Percentiles rank a stretch among this genome's conserved stretches.
Evolutionary conservation across 345 rosid species (phyloP).

Genomic region (Aethionema arabicum): DNA sequence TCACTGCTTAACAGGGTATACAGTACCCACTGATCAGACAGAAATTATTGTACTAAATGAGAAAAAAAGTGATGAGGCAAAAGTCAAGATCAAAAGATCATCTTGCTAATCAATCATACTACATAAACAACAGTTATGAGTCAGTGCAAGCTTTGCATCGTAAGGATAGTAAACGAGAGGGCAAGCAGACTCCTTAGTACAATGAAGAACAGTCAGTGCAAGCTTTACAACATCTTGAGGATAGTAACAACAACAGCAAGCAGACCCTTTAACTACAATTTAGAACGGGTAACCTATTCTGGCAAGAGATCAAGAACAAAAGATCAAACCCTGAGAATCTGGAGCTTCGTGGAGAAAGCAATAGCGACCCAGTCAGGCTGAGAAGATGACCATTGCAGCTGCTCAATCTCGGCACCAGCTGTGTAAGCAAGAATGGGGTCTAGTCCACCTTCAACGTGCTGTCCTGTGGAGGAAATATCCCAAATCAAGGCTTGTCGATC

Average conservation of each 20-base stretch:
- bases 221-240: conserved; percentile 34
- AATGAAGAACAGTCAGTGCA: conserved; percentile 17
- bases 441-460: conserved; percentile 92
- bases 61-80: neutral
- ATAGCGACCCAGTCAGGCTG: conserved; percentile 99
- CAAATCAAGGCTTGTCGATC: conserved; percentile 96
- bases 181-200: conserved; percentile 24
- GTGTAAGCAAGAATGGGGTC: conserved; percentile 95
- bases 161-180: conserved; percentile 7
- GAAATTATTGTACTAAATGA: neutral
- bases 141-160: conserved; percentile 20
- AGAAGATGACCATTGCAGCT: conserved; percentile 94
- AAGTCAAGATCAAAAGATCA: conserved; percentile 13
- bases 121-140: neutral
- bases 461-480: conserved; percentile 94
- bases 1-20: neutral
- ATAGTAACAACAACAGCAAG: conserved; percentile 24
- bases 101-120: conserved; percentile 19
- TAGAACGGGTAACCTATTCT: conserved; percentile 12
- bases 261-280: conserved; percentile 7
- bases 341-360: conserved; percentile 89
- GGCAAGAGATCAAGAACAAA: neutral
- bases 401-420: conserved; percentile 96
- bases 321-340: conserved; percentile 88
- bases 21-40: conserved; percentile 16